Evolutionary conservation across 2,329 filamentous ascomycete species (phyloP).

Genomic region (Aureobasidium sp.): DNA sequence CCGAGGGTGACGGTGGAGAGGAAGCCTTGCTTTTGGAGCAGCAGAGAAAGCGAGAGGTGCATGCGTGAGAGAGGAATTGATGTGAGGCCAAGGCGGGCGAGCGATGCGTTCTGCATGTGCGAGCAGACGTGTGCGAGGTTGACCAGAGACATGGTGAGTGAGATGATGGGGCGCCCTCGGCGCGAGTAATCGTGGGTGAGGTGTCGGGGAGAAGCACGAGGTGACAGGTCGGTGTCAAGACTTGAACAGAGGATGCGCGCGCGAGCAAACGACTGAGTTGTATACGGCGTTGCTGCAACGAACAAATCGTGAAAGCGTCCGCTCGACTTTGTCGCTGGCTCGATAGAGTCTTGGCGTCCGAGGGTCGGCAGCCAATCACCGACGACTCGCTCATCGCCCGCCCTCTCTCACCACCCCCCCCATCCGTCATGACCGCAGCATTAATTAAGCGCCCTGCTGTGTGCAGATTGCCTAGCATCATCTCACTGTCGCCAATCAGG

Average conservation of each 20-base stretch:
- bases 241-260: neutral
- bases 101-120: constrained; percentile 82
- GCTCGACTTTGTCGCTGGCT: constrained; percentile 3
- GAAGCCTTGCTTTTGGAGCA: constrained; percentile 76
- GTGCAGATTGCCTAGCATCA: neutral
- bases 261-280: neutral
- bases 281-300: neutral
- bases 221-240: neutral
- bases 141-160: constrained; percentile 58
- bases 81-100: constrained; percentile 75
- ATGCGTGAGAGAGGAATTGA: constrained; percentile 75
- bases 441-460: neutral
- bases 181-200: neutral
- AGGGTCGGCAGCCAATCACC: neutral
- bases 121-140: constrained; percentile 76
- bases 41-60: constrained; percentile 67
- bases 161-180: constrained; percentile 16
- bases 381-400: too few relatives aligned
- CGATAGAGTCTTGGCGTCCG: neutral
- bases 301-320: neutral
- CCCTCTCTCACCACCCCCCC: neutral
- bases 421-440: neutral
- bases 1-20: constrained; percentile 71
- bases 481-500: neutral
- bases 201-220: too few relatives aligned